Conservation (phyloP, 2,329 filamentous ascomycete genomes). For the Cercospora nicotianae region DNA sequence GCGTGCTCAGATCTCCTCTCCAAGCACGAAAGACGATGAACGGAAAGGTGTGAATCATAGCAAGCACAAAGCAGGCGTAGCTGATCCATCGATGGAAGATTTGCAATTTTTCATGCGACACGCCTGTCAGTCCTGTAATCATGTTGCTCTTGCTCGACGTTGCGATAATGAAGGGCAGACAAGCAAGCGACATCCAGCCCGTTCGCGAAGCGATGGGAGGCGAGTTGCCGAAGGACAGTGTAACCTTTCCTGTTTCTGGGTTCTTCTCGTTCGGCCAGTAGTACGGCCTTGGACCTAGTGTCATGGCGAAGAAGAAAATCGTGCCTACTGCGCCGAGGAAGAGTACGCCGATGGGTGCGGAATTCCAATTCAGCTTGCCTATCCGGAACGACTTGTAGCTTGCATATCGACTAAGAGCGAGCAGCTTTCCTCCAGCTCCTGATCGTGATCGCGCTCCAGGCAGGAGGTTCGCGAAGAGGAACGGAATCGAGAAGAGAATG, state of each 20-base stretch:
- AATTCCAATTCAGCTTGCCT: slow-evolving; percentile 42
- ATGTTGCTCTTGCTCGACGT: slow-evolving; percentile 54
- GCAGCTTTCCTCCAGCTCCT: slow-evolving; percentile 27
- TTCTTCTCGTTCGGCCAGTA: slow-evolving; percentile 49
- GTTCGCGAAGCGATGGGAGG: slow-evolving; percentile 56
- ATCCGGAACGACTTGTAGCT: slow-evolving; percentile 46
- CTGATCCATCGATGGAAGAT: slow-evolving; percentile 57
- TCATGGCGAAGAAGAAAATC: slow-evolving; percentile 50
- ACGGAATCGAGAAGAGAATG: slow-evolving; percentile 49
- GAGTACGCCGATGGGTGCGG: slow-evolving; percentile 49
- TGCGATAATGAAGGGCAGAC: slow-evolving; percentile 53
- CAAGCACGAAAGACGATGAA: slow-evolving; percentile 57
- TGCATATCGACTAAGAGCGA: slow-evolving; percentile 44
- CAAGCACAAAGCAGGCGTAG: slow-evolving; percentile 58
- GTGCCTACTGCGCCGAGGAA: slow-evolving; percentile 44
- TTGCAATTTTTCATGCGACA: slow-evolving; percentile 59
- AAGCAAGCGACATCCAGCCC: slow-evolving; percentile 55
- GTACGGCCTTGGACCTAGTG: slow-evolving; percentile 49
- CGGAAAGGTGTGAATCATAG: slow-evolving; percentile 60
- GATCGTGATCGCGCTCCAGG: slow-evolving; percentile 5
- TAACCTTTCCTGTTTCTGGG: slow-evolving; percentile 17
- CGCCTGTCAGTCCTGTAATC: slow-evolving; percentile 55
- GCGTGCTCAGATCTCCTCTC: slow-evolving; percentile 50
- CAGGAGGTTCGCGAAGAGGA: slow-evolving; percentile 34
- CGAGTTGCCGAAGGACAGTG: slow-evolving; percentile 48